Evolutionary conservation across 2,329 filamentous ascomycete genomes (phyloP), one percentile per base, ranked within the genome.

Genomic region (Mollisia scopiformis): DNA sequence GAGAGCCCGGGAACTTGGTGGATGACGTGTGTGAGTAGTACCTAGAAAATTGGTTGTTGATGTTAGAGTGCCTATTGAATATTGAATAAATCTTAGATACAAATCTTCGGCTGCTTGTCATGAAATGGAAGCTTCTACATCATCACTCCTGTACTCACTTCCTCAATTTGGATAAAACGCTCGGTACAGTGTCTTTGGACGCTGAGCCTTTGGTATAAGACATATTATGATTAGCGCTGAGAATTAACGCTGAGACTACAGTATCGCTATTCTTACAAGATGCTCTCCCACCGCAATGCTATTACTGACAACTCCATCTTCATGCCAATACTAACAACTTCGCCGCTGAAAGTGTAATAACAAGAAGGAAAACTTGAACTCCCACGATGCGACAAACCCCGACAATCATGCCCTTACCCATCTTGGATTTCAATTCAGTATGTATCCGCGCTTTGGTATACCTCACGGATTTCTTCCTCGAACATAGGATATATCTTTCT

Each of bases 401-500:
- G n/a, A n/a, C n/a, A n/a, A n/a, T n/a, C n/a, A n/a, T n/a, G n/a
- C n/a, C n/a, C n/a, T n/a, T n/a, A n/a, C n/a, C n/a, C n/a, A n/a
- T n/a, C n/a, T n/a, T n/a, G n/a, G n/a, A n/a, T n/a, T n/a, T n/a
- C n/a, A n/a, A n/a, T n/a, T n/a, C n/a, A 37, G n/a, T 37, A 37
- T 5, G 11, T 16, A 16, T 16, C 33, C n/a, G 33, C 4, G 11
- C 13, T 4, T n/a, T 5, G 25, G n/a, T 19, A 6, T 6, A 14
- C 46, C 57, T 23, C 53, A 66, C 5, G 54, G 30, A 66, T 63
- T n/a, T 60, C 58, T 19, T 52, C 43, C 19, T 60, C 33, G 30
- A 62, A 65, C 5, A 53, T 50, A 3, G 56, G 43, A 11, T 63
- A 46, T 30, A 65, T 63, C 14, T 55, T 54, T 33, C 58, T 62